Percentiles rank a stretch among this genome's conserved stretches.
Conservation (phyloP, 495 filamentous ascomycete genomes). For the Saxophila tyrrhenica region DNA sequence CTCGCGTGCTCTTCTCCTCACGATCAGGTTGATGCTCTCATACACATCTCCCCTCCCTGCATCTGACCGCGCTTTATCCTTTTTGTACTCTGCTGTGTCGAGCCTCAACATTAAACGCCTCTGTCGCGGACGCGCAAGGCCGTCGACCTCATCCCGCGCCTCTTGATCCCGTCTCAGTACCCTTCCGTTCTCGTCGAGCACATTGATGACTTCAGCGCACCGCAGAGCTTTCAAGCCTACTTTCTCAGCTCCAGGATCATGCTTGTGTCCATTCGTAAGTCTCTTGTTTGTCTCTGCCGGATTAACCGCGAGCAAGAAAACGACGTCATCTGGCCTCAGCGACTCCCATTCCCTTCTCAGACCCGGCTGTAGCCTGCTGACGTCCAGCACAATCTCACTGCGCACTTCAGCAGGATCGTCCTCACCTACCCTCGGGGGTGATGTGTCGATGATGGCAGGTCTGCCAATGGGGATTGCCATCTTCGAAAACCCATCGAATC, state of each 20-base stretch:
- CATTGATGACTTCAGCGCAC: constrained; percentile 75
- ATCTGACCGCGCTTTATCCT: constrained; percentile 52
- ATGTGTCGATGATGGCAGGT: constrained; percentile 78
- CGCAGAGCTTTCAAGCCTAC: constrained; percentile 60
- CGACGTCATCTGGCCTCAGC: constrained; percentile 75
- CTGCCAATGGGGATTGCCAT: constrained; percentile 84
- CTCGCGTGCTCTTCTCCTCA: constrained; percentile 74
- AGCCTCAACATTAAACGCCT: constrained; percentile 69
- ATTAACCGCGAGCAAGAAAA: constrained; percentile 74
- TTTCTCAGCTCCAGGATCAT: constrained; percentile 43
- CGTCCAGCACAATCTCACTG: constrained; percentile 81
- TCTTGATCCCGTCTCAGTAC: constrained; percentile 50
- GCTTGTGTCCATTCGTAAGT: constrained; percentile 43
- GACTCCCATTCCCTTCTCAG: constrained; percentile 84
- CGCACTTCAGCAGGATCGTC: constrained; percentile 73
- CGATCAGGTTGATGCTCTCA: constrained; percentile 72
- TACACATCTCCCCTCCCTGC: constrained; percentile 68
- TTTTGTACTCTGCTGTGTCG: constrained; percentile 67
- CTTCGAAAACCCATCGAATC: constrained; percentile 75
- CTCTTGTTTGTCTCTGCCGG: constrained; percentile 40
- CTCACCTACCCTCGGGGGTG: constrained; percentile 74
- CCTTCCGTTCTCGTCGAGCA: constrained; percentile 80
- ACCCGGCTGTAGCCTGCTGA: constrained; percentile 61
- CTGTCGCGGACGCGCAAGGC: constrained; percentile 39
- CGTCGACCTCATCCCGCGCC: constrained; percentile 41